Conservation (phyloP, 805 yeast genomes). For the Suhomyces xylopsoci region DNA sequence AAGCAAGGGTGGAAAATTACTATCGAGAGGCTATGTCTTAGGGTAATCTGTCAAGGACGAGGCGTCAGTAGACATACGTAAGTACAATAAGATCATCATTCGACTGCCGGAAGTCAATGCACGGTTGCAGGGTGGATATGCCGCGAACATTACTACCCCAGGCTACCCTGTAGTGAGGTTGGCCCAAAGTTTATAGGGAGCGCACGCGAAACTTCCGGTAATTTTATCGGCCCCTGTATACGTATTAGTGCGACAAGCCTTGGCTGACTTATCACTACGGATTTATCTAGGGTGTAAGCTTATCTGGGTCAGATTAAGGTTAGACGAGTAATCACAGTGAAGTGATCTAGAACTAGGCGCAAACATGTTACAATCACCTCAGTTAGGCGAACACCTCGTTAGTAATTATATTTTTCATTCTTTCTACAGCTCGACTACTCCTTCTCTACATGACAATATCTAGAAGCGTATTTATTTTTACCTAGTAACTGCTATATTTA, state of each 20-base stretch:
- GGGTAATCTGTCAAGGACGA: background rate
- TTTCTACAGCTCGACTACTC: background rate
- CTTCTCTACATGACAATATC: background rate
- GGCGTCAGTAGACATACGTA: background rate
- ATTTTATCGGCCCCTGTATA: background rate
- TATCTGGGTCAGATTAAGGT: background rate
- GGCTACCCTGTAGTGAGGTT: background rate
- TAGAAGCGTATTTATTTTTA: background rate
- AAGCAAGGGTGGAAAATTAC: background rate
- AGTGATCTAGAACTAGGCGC: background rate
- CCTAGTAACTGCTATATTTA: background rate
- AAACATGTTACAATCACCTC: background rate
- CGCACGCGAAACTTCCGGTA: background rate
- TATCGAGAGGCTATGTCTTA: background rate
- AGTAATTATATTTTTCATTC: background rate
- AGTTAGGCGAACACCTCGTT: background rate
- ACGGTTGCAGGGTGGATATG: background rate
- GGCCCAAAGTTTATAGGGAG: background rate
- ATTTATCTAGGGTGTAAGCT: background rate
- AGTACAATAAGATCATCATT: background rate
- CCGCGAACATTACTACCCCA: background rate
- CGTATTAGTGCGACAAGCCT: background rate
- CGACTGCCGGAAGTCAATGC: background rate
- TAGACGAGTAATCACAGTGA: background rate
- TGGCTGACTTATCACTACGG: background rate